Percentiles rank a stretch among this genome's conserved stretches.
Conservation (phyloP, 805 yeast species). For the Wickerhamiella australiensis region DNA sequence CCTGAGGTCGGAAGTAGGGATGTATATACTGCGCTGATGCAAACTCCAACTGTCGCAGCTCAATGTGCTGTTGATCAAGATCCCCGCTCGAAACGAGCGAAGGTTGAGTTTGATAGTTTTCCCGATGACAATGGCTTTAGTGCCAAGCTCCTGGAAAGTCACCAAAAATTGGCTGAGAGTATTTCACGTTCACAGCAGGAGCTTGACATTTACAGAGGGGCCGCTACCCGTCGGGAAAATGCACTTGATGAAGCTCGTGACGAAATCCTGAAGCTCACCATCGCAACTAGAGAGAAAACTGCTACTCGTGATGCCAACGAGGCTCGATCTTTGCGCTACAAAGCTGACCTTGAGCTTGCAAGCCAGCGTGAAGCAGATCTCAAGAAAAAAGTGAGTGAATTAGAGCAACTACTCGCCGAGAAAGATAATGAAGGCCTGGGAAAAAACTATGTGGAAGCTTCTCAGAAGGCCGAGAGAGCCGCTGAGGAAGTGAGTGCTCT, state of each 20-base stretch:
- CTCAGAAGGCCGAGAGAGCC: neutral
- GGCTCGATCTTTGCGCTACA: conserved; percentile 23
- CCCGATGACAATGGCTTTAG: conserved; percentile 9
- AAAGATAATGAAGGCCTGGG: conserved; percentile 16
- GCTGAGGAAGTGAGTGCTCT: conserved; percentile 33
- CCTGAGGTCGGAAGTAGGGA: conserved; percentile 33
- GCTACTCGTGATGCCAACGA: conserved; percentile 11
- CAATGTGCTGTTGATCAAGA: neutral
- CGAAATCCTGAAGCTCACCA: neutral
- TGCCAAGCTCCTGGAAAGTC: conserved; percentile 32
- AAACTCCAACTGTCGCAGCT: conserved; percentile 16
- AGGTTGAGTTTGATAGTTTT: conserved; percentile 21
- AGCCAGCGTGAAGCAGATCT: conserved; percentile 38
- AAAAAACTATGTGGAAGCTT: conserved; percentile 12
- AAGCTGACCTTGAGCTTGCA: conserved; percentile 26
- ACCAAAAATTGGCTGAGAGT: conserved; percentile 21
- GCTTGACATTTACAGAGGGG: neutral
- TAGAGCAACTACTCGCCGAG: neutral
- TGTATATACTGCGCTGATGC: conserved; percentile 14
- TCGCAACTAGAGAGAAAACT: neutral
- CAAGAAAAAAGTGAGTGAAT: conserved; percentile 14
- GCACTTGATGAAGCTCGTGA: conserved; percentile 7
- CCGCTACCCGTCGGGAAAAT: conserved; percentile 11
- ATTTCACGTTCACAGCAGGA: neutral
- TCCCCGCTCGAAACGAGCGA: conserved; percentile 9